A percentile compares a stretch with the other conserved stretches of the same genome.
Conservation (phyloP, 2,329 filamentous ascomycete species). For the Calcarisporium arbuscula region DNA sequence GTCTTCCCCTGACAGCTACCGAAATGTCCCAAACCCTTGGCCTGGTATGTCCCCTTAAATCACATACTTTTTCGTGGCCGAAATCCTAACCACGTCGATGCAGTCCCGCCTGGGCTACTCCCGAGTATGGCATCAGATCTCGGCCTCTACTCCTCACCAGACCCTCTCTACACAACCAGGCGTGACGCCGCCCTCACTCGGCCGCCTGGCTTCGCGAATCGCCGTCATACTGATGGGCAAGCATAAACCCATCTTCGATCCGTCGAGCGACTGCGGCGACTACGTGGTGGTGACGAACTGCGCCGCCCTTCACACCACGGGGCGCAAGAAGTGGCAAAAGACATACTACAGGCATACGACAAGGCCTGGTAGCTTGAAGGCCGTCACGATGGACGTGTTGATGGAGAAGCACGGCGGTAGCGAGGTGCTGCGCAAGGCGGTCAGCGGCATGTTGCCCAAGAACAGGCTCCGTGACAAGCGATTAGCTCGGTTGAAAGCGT, state of each 20-base stretch:
- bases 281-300: slow-evolving; percentile 95
- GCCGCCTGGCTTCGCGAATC: slow-evolving; percentile 82
- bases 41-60: slow-evolving; percentile 3
- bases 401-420: slow-evolving; percentile 91
- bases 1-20: neutral
- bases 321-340: slow-evolving; percentile 90
- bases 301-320: slow-evolving; percentile 78
- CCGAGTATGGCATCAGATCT: slow-evolving; percentile 86
- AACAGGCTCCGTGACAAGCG: slow-evolving; percentile 86
- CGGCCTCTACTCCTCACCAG: slow-evolving; percentile 60
- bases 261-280: slow-evolving; percentile 96
- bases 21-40: slow-evolving; percentile 10
- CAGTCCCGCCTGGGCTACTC: slow-evolving; percentile 96
- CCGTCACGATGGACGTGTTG: slow-evolving; percentile 90
- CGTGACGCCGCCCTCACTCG: slow-evolving; percentile 70
- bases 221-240: slow-evolving; percentile 92
- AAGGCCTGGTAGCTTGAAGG: slow-evolving; percentile 76
- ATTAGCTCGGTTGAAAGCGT: slow-evolving; percentile 84
- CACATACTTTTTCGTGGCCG: slow-evolving; percentile 1
- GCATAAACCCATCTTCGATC: slow-evolving; percentile 97
- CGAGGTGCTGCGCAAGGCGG: slow-evolving; percentile 85
- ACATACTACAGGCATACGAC: slow-evolving; percentile 94
- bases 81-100: neutral
- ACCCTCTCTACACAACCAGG: slow-evolving; percentile 51
- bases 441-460: slow-evolving; percentile 96